A percentile compares a stretch with the other conserved stretches of the same genome.
Evolutionary conservation across 2,329 filamentous ascomycete species (phyloP).

Genomic region (Geosmithia flava): DNA sequence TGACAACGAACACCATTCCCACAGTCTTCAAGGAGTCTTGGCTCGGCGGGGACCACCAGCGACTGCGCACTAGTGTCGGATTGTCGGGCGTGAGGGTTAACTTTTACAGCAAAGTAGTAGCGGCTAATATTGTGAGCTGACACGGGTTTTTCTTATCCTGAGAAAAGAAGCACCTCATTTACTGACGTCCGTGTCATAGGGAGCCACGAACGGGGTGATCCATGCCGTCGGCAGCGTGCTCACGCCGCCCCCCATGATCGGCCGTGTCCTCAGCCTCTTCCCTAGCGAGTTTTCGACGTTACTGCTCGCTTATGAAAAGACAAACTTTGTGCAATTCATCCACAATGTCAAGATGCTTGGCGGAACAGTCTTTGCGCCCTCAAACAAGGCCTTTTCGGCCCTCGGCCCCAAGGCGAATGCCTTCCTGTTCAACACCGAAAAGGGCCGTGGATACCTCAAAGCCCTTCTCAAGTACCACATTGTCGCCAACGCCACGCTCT

Average conservation of each 20-base stretch:
- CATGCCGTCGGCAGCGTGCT: conserved; percentile 66
- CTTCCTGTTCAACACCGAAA: conserved; percentile 70
- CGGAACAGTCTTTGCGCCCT: conserved; percentile 70
- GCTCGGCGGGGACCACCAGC: conserved; percentile 57
- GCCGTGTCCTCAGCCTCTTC: conserved; percentile 46
- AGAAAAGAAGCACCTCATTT: neutral
- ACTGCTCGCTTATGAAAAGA: conserved; percentile 61
- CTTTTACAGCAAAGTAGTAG: conserved; percentile 61
- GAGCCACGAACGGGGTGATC: conserved; percentile 67
- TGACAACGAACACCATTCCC: conserved; percentile 62
- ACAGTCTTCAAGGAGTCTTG: conserved; percentile 46
- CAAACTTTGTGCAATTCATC: conserved; percentile 52
- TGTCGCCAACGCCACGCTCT: conserved; percentile 61
- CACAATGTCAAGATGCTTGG: conserved; percentile 43
- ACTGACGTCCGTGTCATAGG: conserved; percentile 22
- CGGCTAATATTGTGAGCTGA: conserved; percentile 52
- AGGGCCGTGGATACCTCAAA: conserved; percentile 62
- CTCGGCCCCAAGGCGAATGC: conserved; percentile 64
- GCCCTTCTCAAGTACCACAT: conserved; percentile 73
- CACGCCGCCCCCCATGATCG: conserved; percentile 57
- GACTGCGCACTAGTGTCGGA: conserved; percentile 55
- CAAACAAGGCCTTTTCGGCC: conserved; percentile 66
- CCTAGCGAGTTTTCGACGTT: conserved; percentile 70
- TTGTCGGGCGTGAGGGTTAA: conserved; percentile 58
- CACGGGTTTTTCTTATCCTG: neutral